Conservation (phyloP, 306 rosid species). For the Citrullus colocynthis region DNA sequence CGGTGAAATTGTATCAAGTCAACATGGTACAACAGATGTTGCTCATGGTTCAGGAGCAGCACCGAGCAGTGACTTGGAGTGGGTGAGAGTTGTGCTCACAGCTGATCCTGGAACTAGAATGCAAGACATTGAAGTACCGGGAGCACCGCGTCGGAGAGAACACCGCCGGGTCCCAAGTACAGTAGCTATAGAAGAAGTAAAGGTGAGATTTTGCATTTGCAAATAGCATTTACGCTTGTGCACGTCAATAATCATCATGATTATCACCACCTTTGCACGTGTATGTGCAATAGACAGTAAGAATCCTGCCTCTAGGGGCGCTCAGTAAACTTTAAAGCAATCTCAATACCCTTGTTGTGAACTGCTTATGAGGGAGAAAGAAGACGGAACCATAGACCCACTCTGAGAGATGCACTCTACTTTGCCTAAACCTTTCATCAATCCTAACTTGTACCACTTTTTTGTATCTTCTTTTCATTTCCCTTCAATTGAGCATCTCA, state of each 20-base stretch:
- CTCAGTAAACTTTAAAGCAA: too few relatives aligned
- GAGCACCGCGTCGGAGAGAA: constrained; percentile 72
- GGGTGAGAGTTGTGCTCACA: constrained; percentile 75
- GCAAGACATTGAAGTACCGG: constrained; percentile 79
- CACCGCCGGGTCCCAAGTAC: constrained; percentile 98
- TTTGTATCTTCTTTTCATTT: too few relatives aligned
- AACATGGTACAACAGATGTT: constrained; percentile 15
- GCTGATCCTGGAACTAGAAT: constrained; percentile 76
- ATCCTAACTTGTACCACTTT: too few relatives aligned
- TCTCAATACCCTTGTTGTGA: too few relatives aligned
- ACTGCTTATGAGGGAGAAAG: too few relatives aligned
- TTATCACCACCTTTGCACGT: not conserved
- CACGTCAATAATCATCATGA: not conserved
- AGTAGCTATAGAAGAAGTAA: constrained; percentile 95
- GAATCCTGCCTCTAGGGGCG: too few relatives aligned
- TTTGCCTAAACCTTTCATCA: too few relatives aligned
- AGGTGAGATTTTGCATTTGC: constrained; percentile 39
- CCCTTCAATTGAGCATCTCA: too few relatives aligned
- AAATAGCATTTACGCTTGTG: not conserved
- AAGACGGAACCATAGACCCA: too few relatives aligned
- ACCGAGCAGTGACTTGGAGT: constrained; percentile 47
- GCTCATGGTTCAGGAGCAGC: constrained; percentile 25
- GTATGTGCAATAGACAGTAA: too few relatives aligned
- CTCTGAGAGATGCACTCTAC: too few relatives aligned
- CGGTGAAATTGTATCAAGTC: constrained; percentile 8